A percentile compares a stretch with the other conserved stretches of the same genome.
Conservation (phyloP, 495 filamentous ascomycete species). For the Bryoglossum gracile region DNA sequence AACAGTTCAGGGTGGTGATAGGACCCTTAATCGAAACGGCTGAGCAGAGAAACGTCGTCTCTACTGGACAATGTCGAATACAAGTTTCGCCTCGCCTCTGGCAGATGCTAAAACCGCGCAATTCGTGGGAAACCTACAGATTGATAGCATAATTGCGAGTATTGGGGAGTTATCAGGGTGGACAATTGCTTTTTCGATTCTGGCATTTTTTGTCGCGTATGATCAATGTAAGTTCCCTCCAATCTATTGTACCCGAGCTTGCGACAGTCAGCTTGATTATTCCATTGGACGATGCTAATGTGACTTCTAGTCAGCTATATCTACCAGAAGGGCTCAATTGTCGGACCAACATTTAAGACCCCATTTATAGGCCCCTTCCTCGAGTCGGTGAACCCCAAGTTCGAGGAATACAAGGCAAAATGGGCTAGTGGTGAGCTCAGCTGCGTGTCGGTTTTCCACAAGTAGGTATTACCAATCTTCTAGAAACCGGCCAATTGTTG, state of each 20-base stretch:
- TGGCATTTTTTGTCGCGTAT: slow-evolving; percentile 67
- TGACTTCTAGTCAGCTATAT: slow-evolving; percentile 66
- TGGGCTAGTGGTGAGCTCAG: slow-evolving; percentile 87
- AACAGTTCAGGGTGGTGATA: slow-evolving; percentile 2
- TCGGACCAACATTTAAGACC: slow-evolving; percentile 74
- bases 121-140: slow-evolving; percentile 28
- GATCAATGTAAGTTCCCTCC: slow-evolving; percentile 65
- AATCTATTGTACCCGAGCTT: slow-evolving; percentile 1
- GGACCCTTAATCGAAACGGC: slow-evolving; percentile 9
- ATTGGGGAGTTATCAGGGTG: slow-evolving; percentile 1
- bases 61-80: slow-evolving; percentile 41
- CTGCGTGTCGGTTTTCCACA: slow-evolving; percentile 98
- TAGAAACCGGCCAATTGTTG: neutral
- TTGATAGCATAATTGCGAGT: slow-evolving; percentile 25
- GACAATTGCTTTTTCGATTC: slow-evolving; percentile 54
- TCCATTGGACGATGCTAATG: neutral
- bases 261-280: too few species aligned
- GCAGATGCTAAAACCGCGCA: slow-evolving; percentile 56
- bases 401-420: slow-evolving; percentile 83
- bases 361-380: slow-evolving; percentile 97
- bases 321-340: slow-evolving; percentile 76
- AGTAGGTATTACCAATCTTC: slow-evolving; percentile 52
- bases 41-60: slow-evolving; percentile 27
- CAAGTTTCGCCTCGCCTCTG: slow-evolving; percentile 68
- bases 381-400: slow-evolving; percentile 84